Evolutionary conservation across 306 rosid species (phyloP), one percentile per base, ranked within the genome.

Genomic region (Prinsepia uniflora): DNA sequence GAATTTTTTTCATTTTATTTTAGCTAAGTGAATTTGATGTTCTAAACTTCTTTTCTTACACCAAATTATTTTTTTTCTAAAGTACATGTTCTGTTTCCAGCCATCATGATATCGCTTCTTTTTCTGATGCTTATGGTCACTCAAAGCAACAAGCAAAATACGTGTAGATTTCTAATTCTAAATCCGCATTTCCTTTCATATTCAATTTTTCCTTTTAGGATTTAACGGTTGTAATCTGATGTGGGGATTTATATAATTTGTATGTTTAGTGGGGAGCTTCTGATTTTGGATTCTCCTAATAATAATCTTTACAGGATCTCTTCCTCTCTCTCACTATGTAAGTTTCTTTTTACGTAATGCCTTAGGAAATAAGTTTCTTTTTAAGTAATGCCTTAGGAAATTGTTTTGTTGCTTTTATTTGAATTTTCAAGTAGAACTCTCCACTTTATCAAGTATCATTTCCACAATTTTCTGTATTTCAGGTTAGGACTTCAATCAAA

Each of bases 261-360:
- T 62, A 6, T 40, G 22, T 70, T 84, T 18, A 84, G 70, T 79
- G 98, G 92, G 74, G 96, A 92, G 79, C 92, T 92, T 87, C 86
- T 92, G 57, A 87, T 92, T 81, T 84, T 92, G 60, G 96, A 92
- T 74, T 92, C 98, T 7, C 86, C 90, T 62, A 92, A 89, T 73
- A 89, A 85, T 61, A 89, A 92, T 76, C 75, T 89, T 55, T 92
- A 89, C 64, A 83, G 89, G 77, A 92, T 92, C 60, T 87, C 92
- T 13, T 82, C 98, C 40, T 83, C 96, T n/a, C 86, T 92, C 15
- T 89, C 98, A 73, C 80, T 87, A 15, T 87, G 98, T 92, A 84
- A 92, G 96, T 86, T 67, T 66, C 13, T 24, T 24, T 24, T 24
- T 24, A 24, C 0, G 30, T 24, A 24, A 24, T 24, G 30, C 30